Evolutionary conservation across 345 rosid genomes (phyloP), one percentile per base, ranked within the genome.

Genomic region (Adansonia digitata): DNA sequence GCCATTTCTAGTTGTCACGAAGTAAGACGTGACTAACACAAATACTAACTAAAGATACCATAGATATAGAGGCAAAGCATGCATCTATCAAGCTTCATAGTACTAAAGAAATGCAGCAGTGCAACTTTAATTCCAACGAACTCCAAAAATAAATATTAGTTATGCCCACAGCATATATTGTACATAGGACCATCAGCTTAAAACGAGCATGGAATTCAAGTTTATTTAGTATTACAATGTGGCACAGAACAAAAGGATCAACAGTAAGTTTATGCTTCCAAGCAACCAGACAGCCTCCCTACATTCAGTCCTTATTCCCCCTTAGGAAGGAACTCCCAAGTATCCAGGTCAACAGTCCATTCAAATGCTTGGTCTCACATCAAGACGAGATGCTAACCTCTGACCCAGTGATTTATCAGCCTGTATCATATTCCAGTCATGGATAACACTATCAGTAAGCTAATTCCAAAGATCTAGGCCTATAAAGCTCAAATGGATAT

Each of bases 331-430:
- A 20, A 34, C 69, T 65, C 43, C 5, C 0, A 37, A 72, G 61
- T 46, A 37, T 55, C 24, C 20, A n/a, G 7, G 39, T 14, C 17
- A 15, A 67, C 13, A 2, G 75, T 76, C 12, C 77, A 66, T 80
- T 94, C 82, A 94, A 72, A 91, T 85, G 84, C 68, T 91, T 20
- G 98, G 93, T 73, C 81, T 87, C 74, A 85, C 86, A 39, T 86
- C 87, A 78, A 95, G 90, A 48, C 91, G 92, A 61, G 80, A 74
- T 18, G 99, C 94, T 51, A 95, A 76, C 85, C 89, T 93, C 87
- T 91, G 91, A 46, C 98, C 97, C 42, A 95, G 80, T 52, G 96
- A 85, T 73, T 72, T 72, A 81, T 87, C 91, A 20, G 89, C 90
- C 94, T 87, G 86, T 53, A 77, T 24, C 29, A 53, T 69, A 60